A percentile compares a stretch with the other conserved stretches of the same genome.
These are phyloP conservation scores for Leccinum aurantiacum DNA, from an alignment of 768 basidiomycete species.

Conservation along the genomic window DNA sequence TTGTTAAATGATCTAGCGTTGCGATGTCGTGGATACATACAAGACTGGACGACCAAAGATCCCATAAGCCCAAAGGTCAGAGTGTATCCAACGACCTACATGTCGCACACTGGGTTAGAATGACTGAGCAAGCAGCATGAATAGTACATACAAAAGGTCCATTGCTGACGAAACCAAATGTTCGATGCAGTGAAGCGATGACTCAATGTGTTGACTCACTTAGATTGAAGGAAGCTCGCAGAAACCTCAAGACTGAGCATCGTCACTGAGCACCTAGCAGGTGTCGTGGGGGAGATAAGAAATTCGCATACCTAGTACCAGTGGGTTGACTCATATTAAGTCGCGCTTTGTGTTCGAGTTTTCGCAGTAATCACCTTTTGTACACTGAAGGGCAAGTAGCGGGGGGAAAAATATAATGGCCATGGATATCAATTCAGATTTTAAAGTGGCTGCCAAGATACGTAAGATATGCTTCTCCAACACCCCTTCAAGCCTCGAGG, in stretches of 20 bases:
- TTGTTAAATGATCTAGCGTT: neutral
- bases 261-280: too few species aligned
- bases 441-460: neutral
- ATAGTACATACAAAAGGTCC: neutral
- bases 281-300: too few species aligned
- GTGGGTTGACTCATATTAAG: too few species aligned
- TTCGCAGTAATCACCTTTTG: neutral
- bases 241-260: too few species aligned
- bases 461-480: too few species aligned
- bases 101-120: neutral
- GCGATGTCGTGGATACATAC: neutral
- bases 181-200: neutral
- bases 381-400: too few species aligned
- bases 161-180: neutral
- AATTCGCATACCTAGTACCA: too few species aligned
- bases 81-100: constrained; percentile 18
- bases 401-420: too few species aligned
- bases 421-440: neutral
- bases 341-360: neutral
- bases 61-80: constrained; percentile 18
- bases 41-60: neutral
- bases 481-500: too few species aligned
- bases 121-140: neutral
- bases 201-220: neutral
- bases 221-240: too few species aligned